Evolutionary conservation across 345 rosid genomes (phyloP).

Genomic region (Ceriops zippeliana): DNA sequence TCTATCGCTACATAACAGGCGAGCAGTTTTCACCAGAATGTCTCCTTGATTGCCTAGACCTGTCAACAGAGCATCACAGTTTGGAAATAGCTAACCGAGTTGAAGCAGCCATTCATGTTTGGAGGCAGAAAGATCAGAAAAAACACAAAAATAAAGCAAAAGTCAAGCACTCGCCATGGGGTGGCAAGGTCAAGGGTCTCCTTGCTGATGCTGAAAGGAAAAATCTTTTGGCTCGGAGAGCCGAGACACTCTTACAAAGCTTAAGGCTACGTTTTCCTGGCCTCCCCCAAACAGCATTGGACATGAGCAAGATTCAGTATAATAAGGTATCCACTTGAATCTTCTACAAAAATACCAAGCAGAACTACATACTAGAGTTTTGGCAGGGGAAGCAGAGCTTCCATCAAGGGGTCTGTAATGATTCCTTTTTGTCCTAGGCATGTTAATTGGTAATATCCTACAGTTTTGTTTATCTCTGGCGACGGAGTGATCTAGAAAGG

Average conservation of each 20-base stretch:
- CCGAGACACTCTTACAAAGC: slow-evolving; percentile 15
- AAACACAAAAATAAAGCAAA: not conserved
- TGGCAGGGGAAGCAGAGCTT: too few relatives aligned
- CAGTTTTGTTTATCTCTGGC: too few relatives aligned
- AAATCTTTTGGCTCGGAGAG: slow-evolving; percentile 22
- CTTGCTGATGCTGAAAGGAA: slow-evolving; percentile 13
- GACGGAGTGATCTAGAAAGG: too few relatives aligned
- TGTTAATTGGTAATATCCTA: too few relatives aligned
- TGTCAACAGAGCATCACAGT: slow-evolving; percentile 18
- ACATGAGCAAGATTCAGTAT: slow-evolving; percentile 22
- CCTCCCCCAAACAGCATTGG: slow-evolving; percentile 25
- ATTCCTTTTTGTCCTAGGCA: too few relatives aligned
- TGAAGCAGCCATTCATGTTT: slow-evolving; percentile 24
- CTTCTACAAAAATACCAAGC: not conserved
- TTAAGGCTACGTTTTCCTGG: slow-evolving; percentile 25
- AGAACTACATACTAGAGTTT: too few relatives aligned
- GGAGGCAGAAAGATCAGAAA: slow-evolving; percentile 18
- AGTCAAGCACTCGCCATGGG: slow-evolving; percentile 14
- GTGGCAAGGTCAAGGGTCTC: slow-evolving; percentile 14
- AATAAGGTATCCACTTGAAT: slow-evolving; percentile 17
- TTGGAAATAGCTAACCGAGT: slow-evolving; percentile 23
- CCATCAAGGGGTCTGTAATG: too few relatives aligned
- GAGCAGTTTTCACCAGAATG: slow-evolving; percentile 31
- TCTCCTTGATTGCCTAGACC: slow-evolving; percentile 33
- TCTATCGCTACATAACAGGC: slow-evolving; percentile 30